Conservation (phyloP, 2,329 filamentous ascomycete genomes). For the Trichoderma simmonsii region DNA sequence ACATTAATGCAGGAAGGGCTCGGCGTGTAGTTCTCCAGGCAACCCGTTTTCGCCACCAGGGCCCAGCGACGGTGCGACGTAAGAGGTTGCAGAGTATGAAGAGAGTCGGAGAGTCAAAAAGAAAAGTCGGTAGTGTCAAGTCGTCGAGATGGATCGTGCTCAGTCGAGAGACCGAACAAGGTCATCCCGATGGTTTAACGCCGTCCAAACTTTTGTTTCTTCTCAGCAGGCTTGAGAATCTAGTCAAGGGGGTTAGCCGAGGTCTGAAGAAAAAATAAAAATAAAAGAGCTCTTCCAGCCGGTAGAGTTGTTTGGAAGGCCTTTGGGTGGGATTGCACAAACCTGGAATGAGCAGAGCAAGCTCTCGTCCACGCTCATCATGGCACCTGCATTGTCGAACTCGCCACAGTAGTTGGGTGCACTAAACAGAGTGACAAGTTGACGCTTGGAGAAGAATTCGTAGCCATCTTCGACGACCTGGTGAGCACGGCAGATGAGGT, state of each 20-base stretch:
- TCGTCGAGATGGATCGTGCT: constrained; percentile 22
- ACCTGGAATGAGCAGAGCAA: constrained; percentile 99
- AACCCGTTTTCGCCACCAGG: constrained; percentile 19
- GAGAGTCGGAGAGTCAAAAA: constrained; percentile 21
- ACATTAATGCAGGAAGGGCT: constrained; percentile 19
- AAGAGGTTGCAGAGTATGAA: constrained; percentile 21
- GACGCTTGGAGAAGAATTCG: constrained; percentile 98
- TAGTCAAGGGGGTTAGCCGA: constrained; percentile 35
- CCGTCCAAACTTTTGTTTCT: constrained; percentile 99
- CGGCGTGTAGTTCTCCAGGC: constrained; percentile 15
- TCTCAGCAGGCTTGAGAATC: constrained; percentile 99
- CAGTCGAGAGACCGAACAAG: constrained; percentile 16
- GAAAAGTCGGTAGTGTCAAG: background rate
- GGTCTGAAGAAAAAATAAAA: background rate
- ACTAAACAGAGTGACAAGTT: constrained; percentile 95
- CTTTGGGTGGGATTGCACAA: constrained; percentile 26
- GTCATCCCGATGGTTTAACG: constrained; percentile 58
- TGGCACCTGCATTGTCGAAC: constrained; percentile 98
- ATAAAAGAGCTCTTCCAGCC: background rate
- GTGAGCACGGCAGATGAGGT: constrained; percentile 96
- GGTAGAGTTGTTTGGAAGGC: background rate
- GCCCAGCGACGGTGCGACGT: constrained; percentile 18
- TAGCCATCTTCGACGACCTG: constrained; percentile 99
- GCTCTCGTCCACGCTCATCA: constrained; percentile 99
- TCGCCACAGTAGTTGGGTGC: constrained; percentile 99